phyloP scores from a whole-genome alignment of 106 monocot genomes.

The Narthecium ossifragum region DNA sequence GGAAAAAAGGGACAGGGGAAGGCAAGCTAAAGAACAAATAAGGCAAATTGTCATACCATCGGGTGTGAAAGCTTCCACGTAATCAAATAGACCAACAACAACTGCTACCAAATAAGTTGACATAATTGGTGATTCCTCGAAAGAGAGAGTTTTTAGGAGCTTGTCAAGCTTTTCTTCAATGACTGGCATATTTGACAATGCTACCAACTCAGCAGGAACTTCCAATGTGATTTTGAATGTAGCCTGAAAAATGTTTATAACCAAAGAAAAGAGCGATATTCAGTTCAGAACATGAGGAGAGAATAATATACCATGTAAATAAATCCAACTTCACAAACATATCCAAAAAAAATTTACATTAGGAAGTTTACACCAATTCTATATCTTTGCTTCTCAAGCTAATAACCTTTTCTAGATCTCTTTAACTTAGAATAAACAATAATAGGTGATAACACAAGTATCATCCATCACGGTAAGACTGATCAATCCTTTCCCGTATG shows the following conservation, averaged over 20 bases:
- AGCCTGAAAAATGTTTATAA: conserved; percentile 37
- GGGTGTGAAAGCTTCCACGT: conserved; percentile 51
- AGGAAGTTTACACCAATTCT: no score
- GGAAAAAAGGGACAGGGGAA: not conserved
- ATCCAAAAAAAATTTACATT: no score
- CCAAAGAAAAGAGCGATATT: not conserved
- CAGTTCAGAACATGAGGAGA: no score
- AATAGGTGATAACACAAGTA: no score
- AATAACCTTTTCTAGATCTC: no score
- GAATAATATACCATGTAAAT: no score
- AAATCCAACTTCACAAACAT: no score
- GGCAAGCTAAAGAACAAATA: not conserved
- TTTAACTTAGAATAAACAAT: no score
- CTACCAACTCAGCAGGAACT: conserved; percentile 77
- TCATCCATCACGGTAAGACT: no score
- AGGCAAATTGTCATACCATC: conserved; percentile 40
- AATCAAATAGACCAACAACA: conserved; percentile 90
- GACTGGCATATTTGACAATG: conserved; percentile 92
- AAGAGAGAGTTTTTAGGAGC: conserved; percentile 49
- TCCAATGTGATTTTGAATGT: conserved; percentile 82
- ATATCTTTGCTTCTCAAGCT: no score
- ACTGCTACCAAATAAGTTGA: conserved; percentile 96
- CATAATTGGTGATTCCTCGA: conserved; percentile 89
- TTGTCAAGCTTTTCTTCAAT: conserved; percentile 52
- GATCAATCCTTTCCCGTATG: no score